Evolutionary conservation across 306 rosid genomes (phyloP).

Genomic region (Mimosa bimucronata): DNA sequence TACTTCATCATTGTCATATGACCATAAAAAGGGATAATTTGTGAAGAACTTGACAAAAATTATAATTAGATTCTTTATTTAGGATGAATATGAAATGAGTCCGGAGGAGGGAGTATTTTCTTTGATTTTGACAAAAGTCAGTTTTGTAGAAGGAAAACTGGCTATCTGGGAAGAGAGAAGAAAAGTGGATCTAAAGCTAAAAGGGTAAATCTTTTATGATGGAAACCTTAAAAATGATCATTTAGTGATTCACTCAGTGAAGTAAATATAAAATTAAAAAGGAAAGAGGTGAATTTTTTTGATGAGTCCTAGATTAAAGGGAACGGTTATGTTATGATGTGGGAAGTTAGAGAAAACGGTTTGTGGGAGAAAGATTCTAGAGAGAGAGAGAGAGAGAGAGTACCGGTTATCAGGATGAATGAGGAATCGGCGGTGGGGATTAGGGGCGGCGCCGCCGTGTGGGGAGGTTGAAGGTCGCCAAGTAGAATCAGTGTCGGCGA

Average conservation of each 20-base stretch:
- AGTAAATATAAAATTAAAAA: no score
- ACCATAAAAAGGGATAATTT: no score
- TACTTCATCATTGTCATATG: no score
- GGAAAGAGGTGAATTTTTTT: no score
- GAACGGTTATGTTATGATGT: background rate
- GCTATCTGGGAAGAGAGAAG: background rate
- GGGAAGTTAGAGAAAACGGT: background rate
- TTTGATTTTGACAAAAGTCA: background rate
- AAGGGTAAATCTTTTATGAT: background rate
- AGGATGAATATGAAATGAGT: no score
- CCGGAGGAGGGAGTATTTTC: no score
- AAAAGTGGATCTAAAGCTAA: background rate
- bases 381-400: background rate
- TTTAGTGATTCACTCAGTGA: background rate
- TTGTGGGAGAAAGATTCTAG: background rate
- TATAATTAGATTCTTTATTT: no score
- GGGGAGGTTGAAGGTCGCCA: background rate
- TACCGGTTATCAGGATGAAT: slow-evolving; percentile 36
- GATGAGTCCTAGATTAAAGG: background rate
- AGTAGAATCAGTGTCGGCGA: background rate
- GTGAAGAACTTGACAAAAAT: no score
- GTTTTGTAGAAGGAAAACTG: background rate
- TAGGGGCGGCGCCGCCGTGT: background rate
- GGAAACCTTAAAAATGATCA: background rate
- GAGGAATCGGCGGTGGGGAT: slow-evolving; percentile 16